Evolutionary conservation across 495 filamentous ascomycete genomes (phyloP), one percentile per base, ranked within the genome.

Genomic region (Letharia lupina): DNA sequence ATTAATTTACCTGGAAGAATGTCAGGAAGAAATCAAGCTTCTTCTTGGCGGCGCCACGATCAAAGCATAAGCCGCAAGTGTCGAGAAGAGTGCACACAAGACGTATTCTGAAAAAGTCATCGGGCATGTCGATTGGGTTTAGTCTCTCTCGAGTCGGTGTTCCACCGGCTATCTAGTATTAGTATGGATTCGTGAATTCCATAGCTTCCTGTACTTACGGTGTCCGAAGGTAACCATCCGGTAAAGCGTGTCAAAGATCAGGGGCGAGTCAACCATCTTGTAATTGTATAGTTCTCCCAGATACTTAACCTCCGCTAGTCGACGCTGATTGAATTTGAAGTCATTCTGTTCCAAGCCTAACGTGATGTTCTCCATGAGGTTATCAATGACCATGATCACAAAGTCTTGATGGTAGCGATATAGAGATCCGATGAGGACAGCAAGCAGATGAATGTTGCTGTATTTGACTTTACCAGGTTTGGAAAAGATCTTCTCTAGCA

Each of bases 11-110:
- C 76, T 92, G 94, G 74, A 98, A 91, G 77, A 97, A 99, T 0
- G 89, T 93, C 61, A 99, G 82, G 80, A 97, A 99, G 76, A 96
- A 98, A 72, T 99, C 94, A 20, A 99, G 83, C 79, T 97, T 99
- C 80, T 96, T 98, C 73, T 92, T 94, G 1, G 93, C 87, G 44
- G 87, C 86, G 8, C 95, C 94, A 63, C 92, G 88, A 75, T 97
- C 93, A 73, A 96, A 99, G 77, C 91, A 98, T 75, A 93, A 88
- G 59, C 94, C 94, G 71, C 95, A 98, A 9, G 91, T 96, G 77
- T 99, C 94, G 5, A 99, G 84, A 28, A 98, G 78, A 8, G 87
- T 92, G 61, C 92, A 90, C 42, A 93, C 89, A 44, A 99, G 79
- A 28, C 94, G 90, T 72, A 97, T 88, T 35, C 94, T 86, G 78